phyloP scores from a whole-genome alignment of 495 filamentous ascomycete species.

The Neurospora sp. region DNA sequence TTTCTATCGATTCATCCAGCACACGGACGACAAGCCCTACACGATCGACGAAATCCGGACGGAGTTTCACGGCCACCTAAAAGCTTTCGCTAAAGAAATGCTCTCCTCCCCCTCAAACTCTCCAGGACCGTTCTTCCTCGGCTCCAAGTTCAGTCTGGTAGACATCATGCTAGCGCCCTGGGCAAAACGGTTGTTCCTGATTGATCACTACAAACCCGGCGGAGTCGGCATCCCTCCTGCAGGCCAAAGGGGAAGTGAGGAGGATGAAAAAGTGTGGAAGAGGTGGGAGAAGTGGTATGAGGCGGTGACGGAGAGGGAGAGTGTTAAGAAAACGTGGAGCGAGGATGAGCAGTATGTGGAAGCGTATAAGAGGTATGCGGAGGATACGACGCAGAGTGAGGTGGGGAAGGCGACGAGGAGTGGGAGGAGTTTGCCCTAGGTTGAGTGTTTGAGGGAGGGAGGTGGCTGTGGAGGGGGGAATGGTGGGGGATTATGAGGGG shows the following conservation, averaged over 20 bases:
- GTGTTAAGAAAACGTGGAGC: slow-evolving; percentile 52
- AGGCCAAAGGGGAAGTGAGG: slow-evolving; percentile 17
- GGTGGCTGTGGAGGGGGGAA: too few species aligned
- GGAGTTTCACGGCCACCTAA: slow-evolving; percentile 42
- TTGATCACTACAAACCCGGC: slow-evolving; percentile 58
- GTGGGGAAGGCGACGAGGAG: slow-evolving; percentile 55
- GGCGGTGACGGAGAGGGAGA: slow-evolving; percentile 44
- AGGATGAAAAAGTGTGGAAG: slow-evolving; percentile 42
- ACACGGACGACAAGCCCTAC: slow-evolving; percentile 41
- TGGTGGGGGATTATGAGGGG: too few species aligned
- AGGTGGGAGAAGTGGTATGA: slow-evolving; percentile 52
- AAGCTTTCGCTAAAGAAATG: slow-evolving; percentile 50
- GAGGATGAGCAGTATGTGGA: slow-evolving; percentile 49
- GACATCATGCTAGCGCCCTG: slow-evolving; percentile 59
- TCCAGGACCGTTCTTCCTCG: slow-evolving; percentile 53
- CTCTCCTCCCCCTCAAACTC: neutral
- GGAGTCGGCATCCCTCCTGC: slow-evolving; percentile 44
- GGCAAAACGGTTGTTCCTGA: slow-evolving; percentile 56
- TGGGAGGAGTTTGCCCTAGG: slow-evolving; percentile 49
- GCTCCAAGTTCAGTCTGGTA: slow-evolving; percentile 42
- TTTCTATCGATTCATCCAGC: slow-evolving; percentile 57
- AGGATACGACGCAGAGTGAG: slow-evolving; percentile 61
- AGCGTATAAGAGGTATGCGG: slow-evolving; percentile 61
- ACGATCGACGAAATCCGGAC: slow-evolving; percentile 29
- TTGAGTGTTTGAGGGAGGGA: neutral